These are phyloP conservation scores for Gastrodia elata DNA, from an alignment of 106 monocot species.

Conservation along the genomic window DNA sequence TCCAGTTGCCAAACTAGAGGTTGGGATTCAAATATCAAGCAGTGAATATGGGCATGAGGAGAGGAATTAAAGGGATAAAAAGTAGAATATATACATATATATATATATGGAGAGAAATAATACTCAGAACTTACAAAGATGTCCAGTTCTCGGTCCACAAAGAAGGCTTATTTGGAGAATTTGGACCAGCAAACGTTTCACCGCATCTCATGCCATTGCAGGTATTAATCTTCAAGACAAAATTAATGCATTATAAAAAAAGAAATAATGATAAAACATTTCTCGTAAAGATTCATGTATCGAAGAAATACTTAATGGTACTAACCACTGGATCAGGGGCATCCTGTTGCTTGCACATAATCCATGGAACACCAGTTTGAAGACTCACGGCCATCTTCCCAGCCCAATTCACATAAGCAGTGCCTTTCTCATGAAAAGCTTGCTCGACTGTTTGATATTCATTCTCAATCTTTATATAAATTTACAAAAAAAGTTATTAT, in stretches of 20 bases:
- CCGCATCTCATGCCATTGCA: conserved; percentile 84
- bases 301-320: background rate
- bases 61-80: too few species aligned
- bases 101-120: background rate
- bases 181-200: conserved; percentile 73
- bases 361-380: conserved; percentile 87
- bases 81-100: too few species aligned
- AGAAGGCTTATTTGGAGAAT: conserved; percentile 79
- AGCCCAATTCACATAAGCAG: conserved; percentile 74
- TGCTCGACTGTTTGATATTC: conserved; percentile 60
- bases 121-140: conserved; percentile 27
- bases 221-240: conserved; percentile 52
- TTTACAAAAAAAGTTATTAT: background rate
- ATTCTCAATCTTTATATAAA: conserved; percentile 62
- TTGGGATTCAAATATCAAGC: too few species aligned
- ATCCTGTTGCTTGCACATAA: conserved; percentile 96
- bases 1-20: too few species aligned
- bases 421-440: conserved; percentile 53
- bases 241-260: background rate
- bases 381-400: conserved; percentile 70
- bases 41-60: too few species aligned
- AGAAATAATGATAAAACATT: background rate
- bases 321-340: conserved; percentile 84
- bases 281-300: background rate
- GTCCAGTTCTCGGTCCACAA: conserved; percentile 99